phyloP scores from a whole-genome alignment of 495 filamentous ascomycete genomes.

The Daldinia loculata region DNA sequence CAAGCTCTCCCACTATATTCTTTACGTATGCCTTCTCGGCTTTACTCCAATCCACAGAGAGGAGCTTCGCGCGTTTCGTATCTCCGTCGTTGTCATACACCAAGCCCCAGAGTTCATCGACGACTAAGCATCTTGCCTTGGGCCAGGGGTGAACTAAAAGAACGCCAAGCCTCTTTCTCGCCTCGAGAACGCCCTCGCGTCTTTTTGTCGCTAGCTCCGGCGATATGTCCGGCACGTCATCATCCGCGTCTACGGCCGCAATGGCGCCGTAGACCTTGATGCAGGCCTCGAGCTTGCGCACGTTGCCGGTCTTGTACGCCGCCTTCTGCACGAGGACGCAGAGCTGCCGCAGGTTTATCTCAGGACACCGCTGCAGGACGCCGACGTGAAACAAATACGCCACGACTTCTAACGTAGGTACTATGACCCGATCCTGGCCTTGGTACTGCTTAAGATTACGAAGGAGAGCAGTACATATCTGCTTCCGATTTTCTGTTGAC shows the following conservation, averaged over 20 bases:
- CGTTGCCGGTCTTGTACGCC: slow-evolving; percentile 81
- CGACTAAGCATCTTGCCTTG: slow-evolving; percentile 51
- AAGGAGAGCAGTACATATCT: slow-evolving; percentile 47
- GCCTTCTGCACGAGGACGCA: slow-evolving; percentile 77
- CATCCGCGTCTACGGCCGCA: slow-evolving; percentile 31
- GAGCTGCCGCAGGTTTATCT: slow-evolving; percentile 59
- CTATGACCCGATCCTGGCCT: slow-evolving; percentile 71
- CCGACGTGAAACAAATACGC: slow-evolving; percentile 75
- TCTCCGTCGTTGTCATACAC: slow-evolving; percentile 20
- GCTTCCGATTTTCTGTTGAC: slow-evolving; percentile 44
- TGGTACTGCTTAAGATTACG: slow-evolving; percentile 50
- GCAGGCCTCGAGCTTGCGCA: slow-evolving; percentile 79
- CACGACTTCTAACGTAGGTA: slow-evolving; percentile 78
- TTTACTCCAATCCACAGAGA: slow-evolving; percentile 54
- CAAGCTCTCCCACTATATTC: slow-evolving; percentile 46
- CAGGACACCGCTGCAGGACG: slow-evolving; percentile 44
- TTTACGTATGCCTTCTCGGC: slow-evolving; percentile 50
- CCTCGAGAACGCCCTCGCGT: slow-evolving; percentile 49
- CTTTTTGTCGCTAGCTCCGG: slow-evolving; percentile 31
- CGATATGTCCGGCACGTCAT: slow-evolving; percentile 4
- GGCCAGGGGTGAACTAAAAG: slow-evolving; percentile 61
- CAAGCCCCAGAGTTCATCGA: slow-evolving; percentile 59
- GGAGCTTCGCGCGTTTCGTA: slow-evolving; percentile 36
- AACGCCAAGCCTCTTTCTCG: slow-evolving; percentile 55
- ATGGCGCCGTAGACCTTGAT: slow-evolving; percentile 79